These are phyloP conservation scores for Crithidia bombi DNA, from an alignment of 208 protist genomes.

Conservation along the genomic window DNA sequence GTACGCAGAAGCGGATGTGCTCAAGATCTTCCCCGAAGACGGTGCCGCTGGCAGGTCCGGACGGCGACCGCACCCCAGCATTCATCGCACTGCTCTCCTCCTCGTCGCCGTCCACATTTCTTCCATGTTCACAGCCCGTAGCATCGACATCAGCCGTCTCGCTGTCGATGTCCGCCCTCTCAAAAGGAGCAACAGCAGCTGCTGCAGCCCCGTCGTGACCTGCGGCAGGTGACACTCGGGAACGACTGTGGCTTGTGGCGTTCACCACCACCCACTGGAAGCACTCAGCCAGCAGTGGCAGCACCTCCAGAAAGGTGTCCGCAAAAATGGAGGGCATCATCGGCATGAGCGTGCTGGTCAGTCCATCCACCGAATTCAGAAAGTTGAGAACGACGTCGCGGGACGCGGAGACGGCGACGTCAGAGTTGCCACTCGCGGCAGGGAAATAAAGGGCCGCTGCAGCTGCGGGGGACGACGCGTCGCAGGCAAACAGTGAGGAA, in stretches of 20 bases:
- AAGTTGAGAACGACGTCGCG: constrained; percentile 62
- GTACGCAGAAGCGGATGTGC: constrained; percentile 83
- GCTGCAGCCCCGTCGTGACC: not conserved
- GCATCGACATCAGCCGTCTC: not conserved
- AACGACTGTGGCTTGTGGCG: constrained; percentile 34
- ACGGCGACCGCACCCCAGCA: not conserved
- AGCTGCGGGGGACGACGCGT: not conserved
- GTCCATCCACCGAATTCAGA: constrained; percentile 77
- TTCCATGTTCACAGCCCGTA: constrained; percentile 3
- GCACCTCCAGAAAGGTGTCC: constrained; percentile 64
- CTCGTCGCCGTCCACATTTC: not conserved
- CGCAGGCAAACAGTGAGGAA: not conserved
- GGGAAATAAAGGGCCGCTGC: constrained; percentile 29
- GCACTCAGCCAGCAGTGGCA: constrained; percentile 74
- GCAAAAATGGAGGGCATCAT: constrained; percentile 74
- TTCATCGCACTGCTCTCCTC: not conserved
- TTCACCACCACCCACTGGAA: constrained; percentile 80
- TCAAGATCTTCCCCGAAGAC: constrained; percentile 86
- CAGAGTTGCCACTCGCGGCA: not conserved
- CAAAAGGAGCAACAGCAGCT: not conserved
- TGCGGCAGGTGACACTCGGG: too few species aligned
- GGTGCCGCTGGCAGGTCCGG: constrained; percentile 16
- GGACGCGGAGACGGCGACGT: not conserved
- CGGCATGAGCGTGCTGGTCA: constrained; percentile 69
- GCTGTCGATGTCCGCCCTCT: not conserved